A percentile compares a stretch with the other conserved stretches of the same genome.
Evolutionary conservation across 2,329 filamentous ascomycete species (phyloP).

Genomic region (Rasamsonia emersonii): DNA sequence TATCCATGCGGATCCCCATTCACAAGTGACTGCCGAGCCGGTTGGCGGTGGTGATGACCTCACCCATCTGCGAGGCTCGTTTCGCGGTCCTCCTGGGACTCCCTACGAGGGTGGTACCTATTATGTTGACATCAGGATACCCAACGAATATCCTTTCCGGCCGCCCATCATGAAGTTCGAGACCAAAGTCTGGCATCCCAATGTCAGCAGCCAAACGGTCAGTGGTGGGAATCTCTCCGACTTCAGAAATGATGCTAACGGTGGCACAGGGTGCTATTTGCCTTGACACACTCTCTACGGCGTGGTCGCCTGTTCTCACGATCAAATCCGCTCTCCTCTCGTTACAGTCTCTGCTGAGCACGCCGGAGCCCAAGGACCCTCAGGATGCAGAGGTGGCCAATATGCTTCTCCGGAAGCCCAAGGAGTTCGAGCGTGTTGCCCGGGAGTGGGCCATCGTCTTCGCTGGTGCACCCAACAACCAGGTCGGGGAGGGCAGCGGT

Average conservation of each 20-base stretch:
- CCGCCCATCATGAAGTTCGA: constrained; percentile 84
- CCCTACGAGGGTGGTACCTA: constrained; percentile 85
- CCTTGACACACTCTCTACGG: constrained; percentile 78
- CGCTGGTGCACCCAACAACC: constrained; percentile 62
- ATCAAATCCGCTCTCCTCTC: constrained; percentile 94
- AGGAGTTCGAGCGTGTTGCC: constrained; percentile 71
- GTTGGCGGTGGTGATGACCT: constrained; percentile 59
- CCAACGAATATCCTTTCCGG: constrained; percentile 84
- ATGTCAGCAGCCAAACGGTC: constrained; percentile 89
- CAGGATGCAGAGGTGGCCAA: constrained; percentile 92
- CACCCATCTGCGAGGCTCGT: constrained; percentile 72
- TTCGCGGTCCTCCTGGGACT: constrained; percentile 81
- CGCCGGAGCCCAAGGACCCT: constrained; percentile 89
- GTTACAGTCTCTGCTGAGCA: constrained; percentile 83
- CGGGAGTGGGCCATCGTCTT: constrained; percentile 83
- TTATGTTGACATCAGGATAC: constrained; percentile 76
- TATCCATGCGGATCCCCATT: constrained; percentile 56
- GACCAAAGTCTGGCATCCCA: constrained; percentile 95
- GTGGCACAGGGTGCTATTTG: constrained; percentile 77
- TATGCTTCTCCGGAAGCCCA: constrained; percentile 74
- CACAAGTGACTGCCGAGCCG: constrained; percentile 64
- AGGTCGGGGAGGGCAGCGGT: constrained; percentile 46
- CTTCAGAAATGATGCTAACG: constrained; percentile 3
- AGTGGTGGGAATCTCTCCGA: constrained; percentile 27
- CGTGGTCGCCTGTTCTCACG: constrained; percentile 93